Conservation (phyloP, 192 early-diverging fungal species). For the Lunasporangiospora selenospora region DNA sequence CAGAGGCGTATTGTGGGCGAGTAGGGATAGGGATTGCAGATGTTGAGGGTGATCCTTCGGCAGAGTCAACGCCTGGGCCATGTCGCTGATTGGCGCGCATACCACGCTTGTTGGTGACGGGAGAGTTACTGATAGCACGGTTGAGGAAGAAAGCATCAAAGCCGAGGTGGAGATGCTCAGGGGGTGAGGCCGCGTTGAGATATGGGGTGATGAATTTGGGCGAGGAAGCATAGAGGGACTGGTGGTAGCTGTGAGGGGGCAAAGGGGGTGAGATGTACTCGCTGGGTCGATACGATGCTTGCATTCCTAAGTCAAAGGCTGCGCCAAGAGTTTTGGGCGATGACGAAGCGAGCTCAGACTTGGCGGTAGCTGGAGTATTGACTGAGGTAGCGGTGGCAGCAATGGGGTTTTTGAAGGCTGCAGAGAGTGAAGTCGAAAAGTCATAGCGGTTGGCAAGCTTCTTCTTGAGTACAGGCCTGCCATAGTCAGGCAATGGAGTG, state of each 20-base stretch:
- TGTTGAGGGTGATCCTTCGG: too few relatives aligned
- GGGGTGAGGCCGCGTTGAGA: conserved; percentile 25
- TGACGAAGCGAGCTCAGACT: too few relatives aligned
- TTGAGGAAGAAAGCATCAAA: conserved; percentile 27
- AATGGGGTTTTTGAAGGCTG: conserved; percentile 22
- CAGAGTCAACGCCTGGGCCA: too few relatives aligned
- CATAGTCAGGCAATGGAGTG: conserved; percentile 10
- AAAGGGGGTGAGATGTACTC: conserved; percentile 39
- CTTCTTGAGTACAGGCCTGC: conserved; percentile 26
- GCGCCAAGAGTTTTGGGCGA: too few relatives aligned
- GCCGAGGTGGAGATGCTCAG: conserved; percentile 33
- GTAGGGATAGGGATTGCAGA: too few relatives aligned
- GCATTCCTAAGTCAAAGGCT: too few relatives aligned
- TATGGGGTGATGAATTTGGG: conserved; percentile 33
- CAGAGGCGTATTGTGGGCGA: neutral
- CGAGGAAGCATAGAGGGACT: conserved; percentile 40
- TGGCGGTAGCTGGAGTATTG: too few relatives aligned
- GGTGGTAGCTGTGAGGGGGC: conserved; percentile 36
- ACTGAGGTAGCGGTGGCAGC: neutral
- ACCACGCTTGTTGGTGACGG: conserved; percentile 3
- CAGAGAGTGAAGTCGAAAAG: conserved; percentile 17
- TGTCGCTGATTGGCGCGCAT: conserved; percentile 10
- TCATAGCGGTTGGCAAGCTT: conserved; percentile 15
- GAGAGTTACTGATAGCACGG: too few relatives aligned
- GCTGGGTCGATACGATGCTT: conserved; percentile 45